Base-by-base conservation (phyloP, 2,329 filamentous ascomycete species). In the Fusarium sp. region DNA sequence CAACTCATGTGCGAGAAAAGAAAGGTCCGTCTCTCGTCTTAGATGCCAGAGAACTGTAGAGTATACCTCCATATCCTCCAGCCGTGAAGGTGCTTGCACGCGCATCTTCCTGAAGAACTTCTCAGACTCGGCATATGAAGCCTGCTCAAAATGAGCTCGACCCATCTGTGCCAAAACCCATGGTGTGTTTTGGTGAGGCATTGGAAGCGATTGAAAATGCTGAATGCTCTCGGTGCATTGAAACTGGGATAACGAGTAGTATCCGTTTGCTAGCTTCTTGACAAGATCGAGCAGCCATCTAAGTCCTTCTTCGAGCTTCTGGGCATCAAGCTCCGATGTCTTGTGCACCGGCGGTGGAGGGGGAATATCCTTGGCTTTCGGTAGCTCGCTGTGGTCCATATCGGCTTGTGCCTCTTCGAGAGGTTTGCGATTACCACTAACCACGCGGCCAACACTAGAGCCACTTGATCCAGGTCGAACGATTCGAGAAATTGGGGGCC, bases 21-120 rank as follows among this genome's bases (percentile, higher is more conserved):
- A 95, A 28, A 99, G 87, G 70, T 98, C 94, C 1, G 95, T 93
- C 79, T 98, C 96, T 72, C 93, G 92, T 82, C 97, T 98, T 71
- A 98, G 85, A 82, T 98, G 95, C 96, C 97, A 99, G n/a, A 99
- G 88, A n/a, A 97, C 92, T 2, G 96, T 99, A 20, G 96, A 98
- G 83, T 98, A 99, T 41, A 98, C 92, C 80, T 99, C 96, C 95
- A 98, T 98, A 79, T 98, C 95, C 80, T 97, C 93, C 50, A 97
- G 87, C 8, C 94, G 91, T 3, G 94, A 93, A 2, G 96, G 96
- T 18, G 94, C 92, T 75, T 96, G 87, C 38, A 92, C 89, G 57
- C 94, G 91, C 74, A 99, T 90, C 63, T 91, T 91, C 66, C 91
- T 88, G 81, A 98, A 99, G 78, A 92, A 93, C 73, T 93, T 94